Evolutionary conservation across 2,329 filamentous ascomycete genomes (phyloP).

Genomic region (Penicillium sp.): DNA sequence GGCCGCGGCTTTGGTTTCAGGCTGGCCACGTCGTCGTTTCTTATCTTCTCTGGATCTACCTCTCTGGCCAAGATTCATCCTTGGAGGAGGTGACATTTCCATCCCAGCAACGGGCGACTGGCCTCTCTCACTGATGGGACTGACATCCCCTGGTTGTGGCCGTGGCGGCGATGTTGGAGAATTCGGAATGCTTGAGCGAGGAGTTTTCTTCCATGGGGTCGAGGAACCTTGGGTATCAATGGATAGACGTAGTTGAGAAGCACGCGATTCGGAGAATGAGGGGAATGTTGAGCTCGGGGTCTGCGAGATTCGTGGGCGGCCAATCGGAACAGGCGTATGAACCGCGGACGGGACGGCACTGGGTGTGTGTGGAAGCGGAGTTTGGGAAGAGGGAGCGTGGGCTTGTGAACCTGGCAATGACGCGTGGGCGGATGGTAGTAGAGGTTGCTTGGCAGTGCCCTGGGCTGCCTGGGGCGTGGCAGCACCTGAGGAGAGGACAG

Average conservation of each 20-base stretch:
- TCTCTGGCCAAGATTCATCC: conserved; percentile 19
- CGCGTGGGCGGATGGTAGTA: conserved; percentile 20
- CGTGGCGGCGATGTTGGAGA: conserved; percentile 41
- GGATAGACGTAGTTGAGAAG: conserved; percentile 33
- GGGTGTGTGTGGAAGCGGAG: conserved; percentile 30
- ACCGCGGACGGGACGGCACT: conserved; percentile 16
- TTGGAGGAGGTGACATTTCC: conserved; percentile 27
- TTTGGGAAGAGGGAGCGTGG: conserved; percentile 16
- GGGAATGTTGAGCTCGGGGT: conserved; percentile 31
- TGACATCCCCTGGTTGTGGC: conserved; percentile 44
- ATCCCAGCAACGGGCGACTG: conserved; percentile 36
- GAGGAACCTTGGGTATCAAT: conserved; percentile 41
- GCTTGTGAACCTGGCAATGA: conserved; percentile 14
- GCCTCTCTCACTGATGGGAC: conserved; percentile 45
- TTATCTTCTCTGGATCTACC: conserved; percentile 20
- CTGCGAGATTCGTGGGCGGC: conserved; percentile 22
- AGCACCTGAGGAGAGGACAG: conserved; percentile 23
- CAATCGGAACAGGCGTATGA: conserved; percentile 27
- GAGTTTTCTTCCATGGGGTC: conserved; percentile 45
- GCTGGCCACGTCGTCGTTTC: conserved; percentile 22
- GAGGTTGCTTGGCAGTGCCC: conserved; percentile 18
- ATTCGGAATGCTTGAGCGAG: conserved; percentile 32
- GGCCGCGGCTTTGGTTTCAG: conserved; percentile 19
- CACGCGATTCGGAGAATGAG: conserved; percentile 25
- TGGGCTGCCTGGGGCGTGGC: conserved; percentile 18